A percentile compares a stretch with the other conserved stretches of the same genome.
Evolutionary conservation across 768 basidiomycete species (phyloP).

Genomic region (Boletellus emodensis): DNA sequence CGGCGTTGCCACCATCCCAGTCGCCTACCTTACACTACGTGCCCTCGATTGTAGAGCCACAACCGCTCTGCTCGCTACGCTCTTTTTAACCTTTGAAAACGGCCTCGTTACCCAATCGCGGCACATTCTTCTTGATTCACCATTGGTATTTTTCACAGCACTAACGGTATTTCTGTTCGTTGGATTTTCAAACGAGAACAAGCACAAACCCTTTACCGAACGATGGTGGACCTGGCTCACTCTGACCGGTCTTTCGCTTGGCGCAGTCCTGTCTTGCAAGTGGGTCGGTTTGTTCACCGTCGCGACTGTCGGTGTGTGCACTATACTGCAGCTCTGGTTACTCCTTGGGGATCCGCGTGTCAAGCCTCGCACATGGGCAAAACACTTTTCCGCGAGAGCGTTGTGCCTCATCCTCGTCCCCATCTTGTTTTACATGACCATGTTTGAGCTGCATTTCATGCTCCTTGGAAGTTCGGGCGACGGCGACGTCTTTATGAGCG

Average conservation of each 20-base stretch:
- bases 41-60: slow-evolving; percentile 88
- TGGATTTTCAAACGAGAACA: slow-evolving; percentile 90
- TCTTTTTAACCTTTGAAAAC: slow-evolving; percentile 96
- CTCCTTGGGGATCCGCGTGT: slow-evolving; percentile 85
- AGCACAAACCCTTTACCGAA: slow-evolving; percentile 73
- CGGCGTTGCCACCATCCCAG: slow-evolving; percentile 84
- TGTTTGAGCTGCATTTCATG: slow-evolving; percentile 95
- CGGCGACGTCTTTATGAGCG: slow-evolving; percentile 99
- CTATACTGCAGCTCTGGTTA: slow-evolving; percentile 82
- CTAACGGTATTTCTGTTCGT: slow-evolving; percentile 84
- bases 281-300: slow-evolving; percentile 99
- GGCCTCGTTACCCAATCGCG: slow-evolving; percentile 93
- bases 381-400: slow-evolving; percentile 87
- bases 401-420: slow-evolving; percentile 87
- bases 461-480: slow-evolving; percentile 89
- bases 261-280: slow-evolving; percentile 91
- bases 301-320: slow-evolving; percentile 85
- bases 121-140: slow-evolving; percentile 95
- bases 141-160: slow-evolving; percentile 97
- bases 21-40: slow-evolving; percentile 92
- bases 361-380: slow-evolving; percentile 66
- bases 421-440: slow-evolving; percentile 86
- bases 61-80: slow-evolving; percentile 84
- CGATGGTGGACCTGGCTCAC: slow-evolving; percentile 93
- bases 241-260: slow-evolving; percentile 83